Conservation (phyloP, 331 rosid genomes). For the Saraca asoca region DNA sequence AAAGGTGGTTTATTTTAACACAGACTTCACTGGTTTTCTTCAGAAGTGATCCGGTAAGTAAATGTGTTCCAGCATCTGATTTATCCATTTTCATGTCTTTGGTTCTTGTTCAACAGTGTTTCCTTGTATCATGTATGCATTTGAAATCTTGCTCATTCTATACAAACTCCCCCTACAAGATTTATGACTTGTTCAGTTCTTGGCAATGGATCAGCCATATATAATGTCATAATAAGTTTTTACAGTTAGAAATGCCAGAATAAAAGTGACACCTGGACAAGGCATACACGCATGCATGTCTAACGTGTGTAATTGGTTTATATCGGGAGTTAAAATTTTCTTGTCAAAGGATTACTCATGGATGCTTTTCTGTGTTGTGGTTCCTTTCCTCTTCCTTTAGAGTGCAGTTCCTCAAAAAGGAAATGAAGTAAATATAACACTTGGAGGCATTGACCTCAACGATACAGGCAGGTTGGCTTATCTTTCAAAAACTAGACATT, state of each 20-base stretch:
- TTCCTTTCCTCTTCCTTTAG: slow-evolving; percentile 45
- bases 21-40: slow-evolving; percentile 90
- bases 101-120: neutral
- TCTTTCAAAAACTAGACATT: slow-evolving; percentile 31
- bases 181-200: no score
- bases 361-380: neutral
- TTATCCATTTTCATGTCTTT: slow-evolving; percentile 14
- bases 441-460: slow-evolving; percentile 99
- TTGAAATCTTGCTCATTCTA: no score
- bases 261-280: no score
- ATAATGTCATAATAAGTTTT: no score
- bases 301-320: no score
- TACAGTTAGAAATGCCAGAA: no score
- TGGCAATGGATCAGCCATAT: no score
- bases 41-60: slow-evolving; percentile 98
- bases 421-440: slow-evolving; percentile 89
- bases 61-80: slow-evolving; percentile 32
- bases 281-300: no score
- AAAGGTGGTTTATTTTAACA: slow-evolving; percentile 96
- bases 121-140: neutral
- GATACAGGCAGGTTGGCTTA: slow-evolving; percentile 99
- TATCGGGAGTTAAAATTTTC: no score
- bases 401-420: slow-evolving; percentile 73
- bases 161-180: no score
- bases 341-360: no score